Base-by-base conservation (phyloP, 2,329 filamentous ascomycete species). In the Apiospora pterosperma region DNA sequence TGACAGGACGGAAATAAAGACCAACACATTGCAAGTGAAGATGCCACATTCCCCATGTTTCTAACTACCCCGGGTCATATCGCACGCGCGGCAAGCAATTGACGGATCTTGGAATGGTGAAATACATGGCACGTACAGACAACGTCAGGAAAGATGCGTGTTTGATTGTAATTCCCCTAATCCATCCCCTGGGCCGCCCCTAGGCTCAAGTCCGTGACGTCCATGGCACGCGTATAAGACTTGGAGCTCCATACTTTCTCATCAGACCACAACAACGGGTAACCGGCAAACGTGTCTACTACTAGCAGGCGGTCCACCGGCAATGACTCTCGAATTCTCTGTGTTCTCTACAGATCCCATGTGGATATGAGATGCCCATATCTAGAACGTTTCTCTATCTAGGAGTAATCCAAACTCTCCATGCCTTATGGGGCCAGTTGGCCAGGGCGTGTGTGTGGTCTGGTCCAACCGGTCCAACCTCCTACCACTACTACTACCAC, bases 151-250 rank as follows among this genome's bases (percentile, higher is more conserved):
- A n/a, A 55, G 28, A 55, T 34, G 16, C 48, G 16, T n/a, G 11
- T 16, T 16, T 12, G 48, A 19, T 34, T 55, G 48, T 4, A n/a
- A 55, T n/a, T 34, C 19, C 8, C 28, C 7, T 7, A 5, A 16
- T n/a, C 16, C 8, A 5, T 25, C 23, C 23, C 23, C 25, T 28
- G 42, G 14, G 5, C 21, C 23, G n/a, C 42, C 6, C 23, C 23
- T 34, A 34, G 16, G 7, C 48, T 55, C 25, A 4, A 25, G 5
- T 55, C 48, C 48, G 48, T 55, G 48, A 55, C 48, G 48, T 55
- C 48, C 48, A 55, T 55, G 48, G 48, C 48, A 55, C 48, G 48
- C 48, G 48, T 34, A 34, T 34, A 55, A 55, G 48, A 55, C 48
- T 55, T 34, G 48, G 48, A 55, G 48, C 48, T 55, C 48, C 28